Conservation (phyloP, 345 rosid genomes). For the Brassica juncea region DNA sequence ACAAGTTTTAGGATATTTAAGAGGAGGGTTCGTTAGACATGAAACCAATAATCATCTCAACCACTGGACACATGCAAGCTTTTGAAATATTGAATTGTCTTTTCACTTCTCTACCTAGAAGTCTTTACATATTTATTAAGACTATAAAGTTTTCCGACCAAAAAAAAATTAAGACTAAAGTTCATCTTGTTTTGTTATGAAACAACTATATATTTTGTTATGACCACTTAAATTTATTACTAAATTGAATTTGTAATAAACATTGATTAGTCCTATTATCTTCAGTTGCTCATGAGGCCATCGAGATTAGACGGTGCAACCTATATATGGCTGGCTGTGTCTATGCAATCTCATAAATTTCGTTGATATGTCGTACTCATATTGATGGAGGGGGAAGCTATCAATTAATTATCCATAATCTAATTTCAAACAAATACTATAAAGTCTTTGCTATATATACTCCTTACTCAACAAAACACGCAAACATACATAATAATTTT, state of each 20-base stretch:
- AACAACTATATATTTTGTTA: neutral
- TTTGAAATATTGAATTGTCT: slow-evolving; percentile 1
- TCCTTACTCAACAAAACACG: slow-evolving; percentile 20
- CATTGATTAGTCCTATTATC: neutral
- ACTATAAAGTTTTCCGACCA: neutral
- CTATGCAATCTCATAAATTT: neutral
- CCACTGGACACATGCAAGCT: slow-evolving; percentile 29
- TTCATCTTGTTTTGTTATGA: neutral
- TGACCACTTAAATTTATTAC: neutral
- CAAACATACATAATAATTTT: slow-evolving; percentile 22
- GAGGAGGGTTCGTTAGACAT: slow-evolving; percentile 16
- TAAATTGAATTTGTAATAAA: neutral
- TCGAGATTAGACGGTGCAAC: slow-evolving; percentile 16
- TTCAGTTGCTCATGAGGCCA: neutral
- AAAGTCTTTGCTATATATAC: neutral
- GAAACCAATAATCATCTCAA: slow-evolving; percentile 32
- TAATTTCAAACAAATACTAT: neutral
- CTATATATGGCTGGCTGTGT: slow-evolving; percentile 3
- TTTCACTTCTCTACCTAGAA: slow-evolving; percentile 26
- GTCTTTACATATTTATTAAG: slow-evolving; percentile 10
- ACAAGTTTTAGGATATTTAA: neutral
- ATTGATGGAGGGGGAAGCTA: slow-evolving; percentile 13
- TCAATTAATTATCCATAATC: neutral
- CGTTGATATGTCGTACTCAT: slow-evolving; percentile 28
- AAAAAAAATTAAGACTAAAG: neutral